Conservation (phyloP, 1,139 yeast species). For the Eremothecium coryli region DNA sequence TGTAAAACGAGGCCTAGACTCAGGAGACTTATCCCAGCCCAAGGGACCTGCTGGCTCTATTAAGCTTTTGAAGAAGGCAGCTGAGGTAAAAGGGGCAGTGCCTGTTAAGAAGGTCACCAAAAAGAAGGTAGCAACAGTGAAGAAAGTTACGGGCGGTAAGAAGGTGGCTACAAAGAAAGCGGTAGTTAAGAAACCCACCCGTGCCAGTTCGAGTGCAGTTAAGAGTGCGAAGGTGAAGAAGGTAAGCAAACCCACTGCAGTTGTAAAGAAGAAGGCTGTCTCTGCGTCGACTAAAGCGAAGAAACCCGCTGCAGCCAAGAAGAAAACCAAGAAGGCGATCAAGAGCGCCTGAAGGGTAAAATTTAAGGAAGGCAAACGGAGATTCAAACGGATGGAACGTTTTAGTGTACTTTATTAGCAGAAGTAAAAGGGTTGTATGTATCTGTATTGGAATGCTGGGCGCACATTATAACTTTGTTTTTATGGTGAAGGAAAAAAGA, state of each 20-base stretch:
- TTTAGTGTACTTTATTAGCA: too few relatives aligned
- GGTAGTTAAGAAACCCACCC: conserved; percentile 8
- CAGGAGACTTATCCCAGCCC: conserved; percentile 75
- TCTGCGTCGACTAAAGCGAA: neutral
- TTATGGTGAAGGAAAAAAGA: too few relatives aligned
- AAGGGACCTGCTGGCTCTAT: conserved; percentile 53
- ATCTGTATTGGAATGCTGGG: too few relatives aligned
- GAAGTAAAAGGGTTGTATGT: too few relatives aligned
- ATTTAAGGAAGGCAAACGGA: too few relatives aligned
- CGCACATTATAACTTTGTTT: too few relatives aligned
- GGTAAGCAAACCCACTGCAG: conserved; percentile 3
- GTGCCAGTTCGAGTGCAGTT: conserved; percentile 3
- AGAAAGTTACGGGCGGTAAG: conserved; percentile 23
- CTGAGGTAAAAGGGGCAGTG: conserved; percentile 5
- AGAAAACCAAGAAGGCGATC: neutral
- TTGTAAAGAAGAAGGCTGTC: neutral
- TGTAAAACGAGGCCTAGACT: conserved; percentile 68
- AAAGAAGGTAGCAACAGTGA: conserved; percentile 28
- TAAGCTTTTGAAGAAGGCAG: conserved; percentile 27
- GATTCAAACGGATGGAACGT: too few relatives aligned
- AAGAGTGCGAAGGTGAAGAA: conserved; percentile 9
- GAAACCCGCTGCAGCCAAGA: too few relatives aligned
- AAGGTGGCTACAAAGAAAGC: conserved; percentile 27
- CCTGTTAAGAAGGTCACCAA: conserved; percentile 14
- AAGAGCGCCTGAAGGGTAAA: conserved; percentile 1